phyloP scores from a whole-genome alignment of 2,329 filamentous ascomycete genomes.

The Talaromyces sp. region DNA sequence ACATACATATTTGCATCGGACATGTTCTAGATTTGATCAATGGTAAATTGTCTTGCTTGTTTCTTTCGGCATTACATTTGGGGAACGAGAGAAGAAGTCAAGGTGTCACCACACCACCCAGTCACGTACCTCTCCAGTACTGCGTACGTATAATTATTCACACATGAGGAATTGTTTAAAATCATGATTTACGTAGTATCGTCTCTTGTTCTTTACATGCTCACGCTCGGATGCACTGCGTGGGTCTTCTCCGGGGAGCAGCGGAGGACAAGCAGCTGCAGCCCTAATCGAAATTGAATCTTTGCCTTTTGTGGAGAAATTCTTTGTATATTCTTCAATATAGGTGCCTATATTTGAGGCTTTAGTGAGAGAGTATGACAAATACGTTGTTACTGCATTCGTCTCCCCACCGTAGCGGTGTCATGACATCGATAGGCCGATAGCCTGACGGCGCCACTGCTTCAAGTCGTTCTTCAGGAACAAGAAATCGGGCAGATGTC shows the following conservation, averaged over 20 bases:
- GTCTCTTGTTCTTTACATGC: neutral
- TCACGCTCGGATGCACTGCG: neutral
- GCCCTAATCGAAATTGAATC: conserved; percentile 14
- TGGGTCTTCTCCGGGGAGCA: conserved; percentile 10
- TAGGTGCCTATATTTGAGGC: no score
- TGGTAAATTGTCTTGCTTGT: neutral
- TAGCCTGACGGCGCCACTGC: neutral
- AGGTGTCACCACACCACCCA: neutral
- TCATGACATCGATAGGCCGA: neutral
- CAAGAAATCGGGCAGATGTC: neutral
- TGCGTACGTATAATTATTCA: neutral
- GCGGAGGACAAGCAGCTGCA: conserved; percentile 12
- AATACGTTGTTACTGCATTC: neutral
- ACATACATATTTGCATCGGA: neutral
- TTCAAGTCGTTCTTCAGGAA: neutral
- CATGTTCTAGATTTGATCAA: neutral
- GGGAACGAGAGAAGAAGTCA: neutral
- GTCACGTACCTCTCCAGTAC: neutral
- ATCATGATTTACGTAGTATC: conserved; percentile 6
- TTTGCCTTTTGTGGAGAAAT: neutral
- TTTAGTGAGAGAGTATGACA: neutral
- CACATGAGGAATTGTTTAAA: neutral
- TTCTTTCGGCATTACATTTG: neutral
- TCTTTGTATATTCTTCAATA: neutral
- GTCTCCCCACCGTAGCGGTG: neutral